A percentile compares a stretch with the other conserved stretches of the same genome.
phyloP scores from a whole-genome alignment of 768 basidiomycete species.

The Lactarius trivialis region DNA sequence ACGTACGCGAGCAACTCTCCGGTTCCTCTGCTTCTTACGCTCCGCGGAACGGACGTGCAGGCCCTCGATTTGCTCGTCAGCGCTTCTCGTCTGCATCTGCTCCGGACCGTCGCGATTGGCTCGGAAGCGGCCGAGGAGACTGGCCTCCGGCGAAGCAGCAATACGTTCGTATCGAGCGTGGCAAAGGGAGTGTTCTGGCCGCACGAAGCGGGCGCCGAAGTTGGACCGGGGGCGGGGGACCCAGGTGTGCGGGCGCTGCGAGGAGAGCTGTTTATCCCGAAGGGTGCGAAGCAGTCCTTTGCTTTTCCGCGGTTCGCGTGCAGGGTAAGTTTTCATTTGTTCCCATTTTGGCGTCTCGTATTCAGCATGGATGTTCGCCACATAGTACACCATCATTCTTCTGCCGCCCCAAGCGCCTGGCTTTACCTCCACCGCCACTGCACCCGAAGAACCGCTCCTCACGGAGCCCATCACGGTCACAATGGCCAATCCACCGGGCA shows the following conservation, averaged over 20 bases:
- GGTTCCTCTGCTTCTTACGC: constrained; percentile 44
- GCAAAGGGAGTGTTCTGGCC: constrained; percentile 49
- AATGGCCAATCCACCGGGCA: constrained; percentile 35
- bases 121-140: background rate
- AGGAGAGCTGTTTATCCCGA: constrained; percentile 48
- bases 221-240: background rate
- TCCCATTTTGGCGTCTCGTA: background rate
- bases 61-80: constrained; percentile 45
- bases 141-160: constrained; percentile 37
- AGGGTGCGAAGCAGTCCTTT: constrained; percentile 38
- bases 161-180: constrained; percentile 37
- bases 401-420: constrained; percentile 39
- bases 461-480: constrained; percentile 37
- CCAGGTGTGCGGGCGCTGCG: constrained; percentile 34
- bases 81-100: constrained; percentile 38
- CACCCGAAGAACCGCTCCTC: constrained; percentile 31
- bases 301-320: constrained; percentile 42
- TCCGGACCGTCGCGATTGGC: constrained; percentile 44
- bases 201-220: constrained; percentile 28
- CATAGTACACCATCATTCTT: constrained; percentile 41
- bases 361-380: background rate
- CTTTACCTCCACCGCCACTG: constrained; percentile 29
- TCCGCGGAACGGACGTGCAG: constrained; percentile 39
- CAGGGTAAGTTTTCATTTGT: constrained; percentile 33
- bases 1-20: constrained; percentile 46